Percentiles rank a stretch among this genome's conserved stretches.
phyloP scores from a whole-genome alignment of 257 asterid genomes.

The Solanum pimpinellifolium region DNA sequence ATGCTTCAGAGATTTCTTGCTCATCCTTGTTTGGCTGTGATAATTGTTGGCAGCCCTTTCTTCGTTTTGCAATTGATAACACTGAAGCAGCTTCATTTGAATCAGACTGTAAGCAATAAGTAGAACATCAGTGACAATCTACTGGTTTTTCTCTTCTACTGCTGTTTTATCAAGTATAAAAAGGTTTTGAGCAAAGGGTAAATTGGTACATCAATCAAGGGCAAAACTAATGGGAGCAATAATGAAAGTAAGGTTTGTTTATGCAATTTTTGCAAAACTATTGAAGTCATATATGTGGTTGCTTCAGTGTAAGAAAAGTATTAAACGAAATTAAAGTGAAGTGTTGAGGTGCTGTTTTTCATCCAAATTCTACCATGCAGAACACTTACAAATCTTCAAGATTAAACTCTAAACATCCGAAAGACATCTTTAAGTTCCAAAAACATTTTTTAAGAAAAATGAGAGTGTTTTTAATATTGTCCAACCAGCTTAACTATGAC shows the following conservation, averaged over 20 bases:
- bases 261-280: neutral
- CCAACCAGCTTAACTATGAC: neutral
- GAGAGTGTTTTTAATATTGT: neutral
- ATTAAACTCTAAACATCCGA: neutral
- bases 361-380: neutral
- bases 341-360: neutral
- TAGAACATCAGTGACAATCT: neutral
- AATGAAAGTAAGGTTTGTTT: neutral
- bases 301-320: neutral
- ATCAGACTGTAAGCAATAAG: slow-evolving; percentile 32
- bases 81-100: slow-evolving; percentile 6
- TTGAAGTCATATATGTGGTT: neutral
- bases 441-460: neutral
- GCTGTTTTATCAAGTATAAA: neutral
- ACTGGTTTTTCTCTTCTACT: neutral
- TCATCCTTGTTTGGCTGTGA: slow-evolving; percentile 36
- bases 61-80: slow-evolving; percentile 39
- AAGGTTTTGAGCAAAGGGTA: neutral
- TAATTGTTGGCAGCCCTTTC: slow-evolving; percentile 28
- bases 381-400: neutral
- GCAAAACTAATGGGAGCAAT: neutral
- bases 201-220: neutral
- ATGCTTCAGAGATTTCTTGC: slow-evolving; percentile 47
- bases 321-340: neutral
- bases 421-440: neutral